A percentile compares a stretch with the other conserved stretches of the same genome.
phyloP scores from a whole-genome alignment of 306 rosid genomes.

The Dalbergia cultrata region DNA sequence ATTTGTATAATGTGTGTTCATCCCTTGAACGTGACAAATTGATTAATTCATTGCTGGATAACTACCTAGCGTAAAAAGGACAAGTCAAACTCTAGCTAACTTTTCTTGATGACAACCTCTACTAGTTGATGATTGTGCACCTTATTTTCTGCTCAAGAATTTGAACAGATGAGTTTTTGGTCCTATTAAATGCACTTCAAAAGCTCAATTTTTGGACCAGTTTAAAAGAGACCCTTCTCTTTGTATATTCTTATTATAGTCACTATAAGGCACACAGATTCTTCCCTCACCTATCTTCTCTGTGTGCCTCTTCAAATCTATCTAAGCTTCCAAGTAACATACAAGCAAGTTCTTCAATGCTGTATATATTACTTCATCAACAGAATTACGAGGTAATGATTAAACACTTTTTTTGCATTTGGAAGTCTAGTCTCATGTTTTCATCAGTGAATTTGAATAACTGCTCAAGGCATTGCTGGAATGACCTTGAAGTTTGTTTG shows the following conservation, averaged over 20 bases:
- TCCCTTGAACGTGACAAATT: slow-evolving; percentile 42
- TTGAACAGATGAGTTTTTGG: slow-evolving; percentile 33
- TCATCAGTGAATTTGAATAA: slow-evolving; percentile 5
- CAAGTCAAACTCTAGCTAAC: slow-evolving; percentile 58
- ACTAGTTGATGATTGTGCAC: slow-evolving; percentile 55
- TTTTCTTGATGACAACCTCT: slow-evolving; percentile 50
- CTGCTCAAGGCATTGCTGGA: neutral
- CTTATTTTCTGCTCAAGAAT: slow-evolving; percentile 50
- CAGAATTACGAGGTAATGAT: slow-evolving; percentile 29
- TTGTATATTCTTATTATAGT: slow-evolving; percentile 14
- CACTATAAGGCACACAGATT: slow-evolving; percentile 6
- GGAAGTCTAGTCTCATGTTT: neutral
- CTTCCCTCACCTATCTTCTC: slow-evolving; percentile 25
- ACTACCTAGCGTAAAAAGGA: slow-evolving; percentile 41
- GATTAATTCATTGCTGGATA: slow-evolving; percentile 43
- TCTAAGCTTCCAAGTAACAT: slow-evolving; percentile 23
- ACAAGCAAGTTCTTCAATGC: slow-evolving; percentile 21
- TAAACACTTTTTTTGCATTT: neutral
- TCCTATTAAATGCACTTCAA: slow-evolving; percentile 44
- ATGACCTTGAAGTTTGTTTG: neutral
- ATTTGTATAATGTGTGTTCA: neutral
- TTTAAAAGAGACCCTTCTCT: slow-evolving; percentile 25
- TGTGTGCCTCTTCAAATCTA: neutral
- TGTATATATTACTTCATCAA: slow-evolving; percentile 24
- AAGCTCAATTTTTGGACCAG: slow-evolving; percentile 57